Conservation (phyloP, 2,329 filamentous ascomycete species). For the Fusarium citri region DNA sequence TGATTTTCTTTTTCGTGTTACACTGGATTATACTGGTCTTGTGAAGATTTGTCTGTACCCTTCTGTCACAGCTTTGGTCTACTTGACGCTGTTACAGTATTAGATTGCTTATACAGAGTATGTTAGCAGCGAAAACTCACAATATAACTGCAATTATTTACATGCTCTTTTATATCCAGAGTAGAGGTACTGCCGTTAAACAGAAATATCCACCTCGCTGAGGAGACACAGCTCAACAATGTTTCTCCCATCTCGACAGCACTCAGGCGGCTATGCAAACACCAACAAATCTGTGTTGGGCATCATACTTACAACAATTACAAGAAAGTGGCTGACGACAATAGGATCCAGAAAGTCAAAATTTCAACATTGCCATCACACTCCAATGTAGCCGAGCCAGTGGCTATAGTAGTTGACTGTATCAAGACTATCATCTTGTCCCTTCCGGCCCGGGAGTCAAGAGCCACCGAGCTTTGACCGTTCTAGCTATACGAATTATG, state of each 20-base stretch:
- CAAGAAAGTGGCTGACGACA: not conserved
- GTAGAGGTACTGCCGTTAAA: not conserved
- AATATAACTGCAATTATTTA: not conserved
- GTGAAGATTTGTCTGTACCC: not conserved
- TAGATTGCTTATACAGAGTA: not conserved
- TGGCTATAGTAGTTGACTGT: not conserved
- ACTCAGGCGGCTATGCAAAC: not conserved
- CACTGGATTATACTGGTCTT: not conserved
- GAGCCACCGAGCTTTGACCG: conserved; percentile 7
- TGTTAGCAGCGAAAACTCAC: not conserved
- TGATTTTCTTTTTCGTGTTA: not conserved
- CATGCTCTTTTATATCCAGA: not conserved
- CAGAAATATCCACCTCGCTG: no score
- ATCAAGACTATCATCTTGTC: not conserved
- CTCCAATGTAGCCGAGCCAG: not conserved
- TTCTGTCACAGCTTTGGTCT: not conserved
- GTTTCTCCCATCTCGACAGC: not conserved
- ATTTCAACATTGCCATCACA: not conserved
- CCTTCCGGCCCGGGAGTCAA: conserved; percentile 9
- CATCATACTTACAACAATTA: not conserved
- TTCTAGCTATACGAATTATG: not conserved
- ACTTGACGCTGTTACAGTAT: not conserved
- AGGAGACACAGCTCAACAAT: no score
- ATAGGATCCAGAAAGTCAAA: not conserved
- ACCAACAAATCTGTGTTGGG: not conserved